Base-by-base conservation (phyloP, 2,329 filamentous ascomycete species). In the Colletotrichum spaethianum region DNA sequence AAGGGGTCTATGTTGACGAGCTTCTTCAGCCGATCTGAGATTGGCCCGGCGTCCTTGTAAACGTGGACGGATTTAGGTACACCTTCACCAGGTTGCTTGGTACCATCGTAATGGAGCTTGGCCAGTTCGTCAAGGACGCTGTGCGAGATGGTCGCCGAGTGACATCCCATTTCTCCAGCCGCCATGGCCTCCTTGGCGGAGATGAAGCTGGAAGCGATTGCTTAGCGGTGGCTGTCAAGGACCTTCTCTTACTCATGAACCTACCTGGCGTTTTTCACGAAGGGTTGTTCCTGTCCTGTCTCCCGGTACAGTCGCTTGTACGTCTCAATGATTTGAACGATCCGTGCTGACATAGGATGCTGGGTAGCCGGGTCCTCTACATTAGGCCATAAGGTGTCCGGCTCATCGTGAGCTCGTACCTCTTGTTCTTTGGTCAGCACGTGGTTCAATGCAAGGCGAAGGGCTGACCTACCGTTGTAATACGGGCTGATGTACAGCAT, bases 401-500 rank as follows among this genome's bases (percentile, higher is more conserved):
- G 77, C 69, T 86, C 82, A 59, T 80, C 79, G 68, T 87, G 84
- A 3, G 84, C 85, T 7, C 79, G 79, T 48, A 81, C 81, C 75
- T 86, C 84, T 86, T 52, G 11, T 18, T 20, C 16, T 31, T 2
- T 28, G 11, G 48, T 74, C 52, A 74, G 63, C 53, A 40, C 20
- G 6, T 5, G n/a, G 60, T 55, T 50, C 53, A 16, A 56, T 18
- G 16, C 2, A 23, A 28, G 33, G 36, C 8, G 16, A 12, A 16
- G 59, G 4, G 12, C 56, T 55, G 53, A 38, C 57, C 65, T 70
- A 83, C 83, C 82, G 69, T 87, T 87, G 63, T 82, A 86, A 67
- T 88, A 87, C 4, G 85, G 86, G 74, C 85, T 86, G 75, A 87
- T 85, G 67, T 83, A 87, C 4, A 85, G 77, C 75, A 83, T 85